A percentile compares a stretch with the other conserved stretches of the same genome.
Evolutionary conservation across 768 basidiomycete species (phyloP).

Genomic region (Leccinum ochraceum): DNA sequence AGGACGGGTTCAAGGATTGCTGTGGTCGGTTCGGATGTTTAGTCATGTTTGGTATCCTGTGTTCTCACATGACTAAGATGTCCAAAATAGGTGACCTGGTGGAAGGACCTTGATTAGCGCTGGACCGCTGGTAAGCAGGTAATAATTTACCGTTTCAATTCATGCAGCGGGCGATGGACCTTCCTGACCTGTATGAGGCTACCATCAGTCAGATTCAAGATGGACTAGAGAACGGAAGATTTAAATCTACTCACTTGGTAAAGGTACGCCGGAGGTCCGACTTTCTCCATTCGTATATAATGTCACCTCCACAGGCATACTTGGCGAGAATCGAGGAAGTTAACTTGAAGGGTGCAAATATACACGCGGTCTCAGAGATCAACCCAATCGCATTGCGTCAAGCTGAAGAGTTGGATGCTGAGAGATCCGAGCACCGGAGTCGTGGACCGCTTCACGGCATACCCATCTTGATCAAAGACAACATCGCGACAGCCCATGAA

Average conservation of each 20-base stretch:
- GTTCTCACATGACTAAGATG: conserved; percentile 9
- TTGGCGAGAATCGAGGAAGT: conserved; percentile 68
- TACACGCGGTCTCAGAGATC: conserved; percentile 60
- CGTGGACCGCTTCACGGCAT: conserved; percentile 58
- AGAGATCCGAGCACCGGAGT: conserved; percentile 48
- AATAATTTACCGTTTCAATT: neutral
- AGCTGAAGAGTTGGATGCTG: conserved; percentile 52
- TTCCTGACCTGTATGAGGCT: conserved; percentile 62
- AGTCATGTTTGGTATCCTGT: conserved; percentile 19
- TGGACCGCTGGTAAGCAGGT: neutral
- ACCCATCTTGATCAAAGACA: conserved; percentile 57
- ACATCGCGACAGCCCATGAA: conserved; percentile 34
- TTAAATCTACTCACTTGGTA: conserved; percentile 62
- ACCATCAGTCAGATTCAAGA: conserved; percentile 54
- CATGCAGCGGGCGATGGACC: conserved; percentile 5
- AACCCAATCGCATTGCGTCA: conserved; percentile 53
- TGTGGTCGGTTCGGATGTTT: conserved; percentile 17
- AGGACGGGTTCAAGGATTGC: neutral
- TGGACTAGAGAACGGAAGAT: conserved; percentile 49
- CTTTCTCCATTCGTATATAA: neutral
- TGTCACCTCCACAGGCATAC: conserved; percentile 48
- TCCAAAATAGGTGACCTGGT: conserved; percentile 12
- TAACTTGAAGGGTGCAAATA: conserved; percentile 56
- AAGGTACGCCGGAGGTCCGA: conserved; percentile 39
- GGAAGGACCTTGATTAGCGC: conserved; percentile 7